phyloP scores from a whole-genome alignment of 257 asterid species.

The Solanum commersonii region DNA sequence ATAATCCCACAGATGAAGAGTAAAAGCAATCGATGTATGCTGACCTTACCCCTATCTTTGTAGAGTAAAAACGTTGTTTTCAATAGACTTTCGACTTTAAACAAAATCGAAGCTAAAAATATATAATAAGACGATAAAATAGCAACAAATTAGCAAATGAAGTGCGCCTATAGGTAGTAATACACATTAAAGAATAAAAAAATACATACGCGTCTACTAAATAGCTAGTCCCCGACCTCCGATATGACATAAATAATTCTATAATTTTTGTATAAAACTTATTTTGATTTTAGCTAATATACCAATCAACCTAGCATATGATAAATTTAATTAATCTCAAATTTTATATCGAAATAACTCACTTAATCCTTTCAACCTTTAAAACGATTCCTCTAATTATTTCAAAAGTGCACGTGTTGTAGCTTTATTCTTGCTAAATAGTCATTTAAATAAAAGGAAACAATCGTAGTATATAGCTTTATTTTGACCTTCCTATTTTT shows the following conservation, averaged over 20 bases:
- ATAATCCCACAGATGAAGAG: no score
- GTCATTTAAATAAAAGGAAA: background rate
- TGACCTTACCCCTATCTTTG: no score
- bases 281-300: background rate
- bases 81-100: no score
- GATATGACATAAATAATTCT: background rate
- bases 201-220: no score
- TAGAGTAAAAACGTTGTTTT: fast-evolving
- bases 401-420: background rate
- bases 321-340: no score
- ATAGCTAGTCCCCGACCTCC: no score
- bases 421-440: background rate
- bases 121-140: background rate
- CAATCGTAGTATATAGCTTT: background rate
- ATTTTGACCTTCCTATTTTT: background rate
- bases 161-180: no score
- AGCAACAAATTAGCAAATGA: background rate
- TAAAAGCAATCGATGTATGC: background rate
- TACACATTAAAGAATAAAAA: no score
- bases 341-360: background rate
- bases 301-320: background rate
- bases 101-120: no score
- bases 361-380: background rate
- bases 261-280: no score
- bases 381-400: no score